A percentile compares a stretch with the other conserved stretches of the same genome.
Evolutionary conservation across 108 stramenopile species (phyloP).

Genomic region (Skeletonema potamos): DNA sequence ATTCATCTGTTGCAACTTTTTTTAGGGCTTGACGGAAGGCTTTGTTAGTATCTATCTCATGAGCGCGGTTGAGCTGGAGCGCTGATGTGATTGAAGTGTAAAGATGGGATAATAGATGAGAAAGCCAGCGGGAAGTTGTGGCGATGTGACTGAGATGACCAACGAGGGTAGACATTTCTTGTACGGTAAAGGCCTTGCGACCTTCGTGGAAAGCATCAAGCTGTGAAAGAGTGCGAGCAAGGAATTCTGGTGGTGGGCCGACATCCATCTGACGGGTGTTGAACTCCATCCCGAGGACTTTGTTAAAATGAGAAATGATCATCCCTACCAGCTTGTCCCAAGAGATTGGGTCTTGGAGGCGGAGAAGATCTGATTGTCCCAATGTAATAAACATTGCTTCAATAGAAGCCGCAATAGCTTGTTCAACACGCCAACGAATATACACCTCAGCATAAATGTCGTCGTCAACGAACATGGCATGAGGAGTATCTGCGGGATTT

Average conservation of each 20-base stretch:
- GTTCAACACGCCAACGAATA: not conserved
- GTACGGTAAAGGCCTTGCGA: not conserved
- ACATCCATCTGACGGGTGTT: not conserved
- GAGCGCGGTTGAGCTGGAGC: not conserved
- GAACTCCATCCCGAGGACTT: not conserved
- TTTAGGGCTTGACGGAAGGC: not conserved
- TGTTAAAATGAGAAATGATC: not conserved
- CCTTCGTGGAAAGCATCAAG: not conserved
- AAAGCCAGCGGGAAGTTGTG: not conserved
- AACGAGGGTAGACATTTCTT: not conserved
- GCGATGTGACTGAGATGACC: not conserved
- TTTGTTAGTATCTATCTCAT: not conserved
- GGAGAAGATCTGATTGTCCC: not conserved
- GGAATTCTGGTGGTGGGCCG: not conserved
- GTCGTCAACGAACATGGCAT: not conserved
- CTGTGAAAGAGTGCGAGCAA: not conserved
- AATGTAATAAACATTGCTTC: slow-evolving; percentile 3
- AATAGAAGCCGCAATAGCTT: not conserved
- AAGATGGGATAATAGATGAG: too few species aligned
- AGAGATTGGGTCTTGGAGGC: not conserved
- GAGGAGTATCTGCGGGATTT: not conserved
- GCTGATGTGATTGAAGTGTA: not conserved
- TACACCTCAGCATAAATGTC: slow-evolving; percentile 4
- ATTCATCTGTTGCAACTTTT: not conserved
- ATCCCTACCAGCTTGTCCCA: not conserved